These are phyloP conservation scores for Dianthus caryophyllus DNA, from an alignment of 148 eudicot species.

Conservation along the genomic window DNA sequence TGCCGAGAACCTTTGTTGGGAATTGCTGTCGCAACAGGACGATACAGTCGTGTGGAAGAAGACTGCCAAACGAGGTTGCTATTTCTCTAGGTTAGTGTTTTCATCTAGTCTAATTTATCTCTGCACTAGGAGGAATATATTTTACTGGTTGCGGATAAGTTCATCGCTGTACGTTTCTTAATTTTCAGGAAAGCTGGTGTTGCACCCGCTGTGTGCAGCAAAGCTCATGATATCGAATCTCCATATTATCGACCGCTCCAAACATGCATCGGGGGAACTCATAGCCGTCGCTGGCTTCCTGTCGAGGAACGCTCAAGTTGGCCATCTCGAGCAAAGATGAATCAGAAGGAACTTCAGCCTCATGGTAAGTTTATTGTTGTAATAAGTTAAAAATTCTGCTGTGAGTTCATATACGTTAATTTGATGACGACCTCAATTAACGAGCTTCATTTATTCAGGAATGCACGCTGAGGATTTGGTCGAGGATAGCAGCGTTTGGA, in stretches of 20 bases:
- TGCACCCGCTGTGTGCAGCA: constrained; percentile 56
- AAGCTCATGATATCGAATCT: constrained; percentile 73
- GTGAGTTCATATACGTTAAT: too few relatives aligned
- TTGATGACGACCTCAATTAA: too few relatives aligned
- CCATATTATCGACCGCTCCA: constrained; percentile 83
- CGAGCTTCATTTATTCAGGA: constrained; percentile 40
- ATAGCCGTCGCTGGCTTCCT: constrained; percentile 77
- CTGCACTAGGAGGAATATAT: not conserved
- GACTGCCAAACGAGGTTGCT: constrained; percentile 65
- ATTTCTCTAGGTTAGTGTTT: constrained; percentile 64
- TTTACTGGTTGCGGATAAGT: not conserved
- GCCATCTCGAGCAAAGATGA: constrained; percentile 76
- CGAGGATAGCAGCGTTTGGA: constrained; percentile 64
- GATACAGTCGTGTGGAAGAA: constrained; percentile 97
- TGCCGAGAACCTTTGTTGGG: constrained; percentile 78
- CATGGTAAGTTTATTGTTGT: constrained; percentile 44
- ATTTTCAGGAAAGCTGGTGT: constrained; percentile 69
- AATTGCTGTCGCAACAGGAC: constrained; percentile 85
- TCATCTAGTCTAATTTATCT: not conserved
- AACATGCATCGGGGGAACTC: constrained; percentile 85
- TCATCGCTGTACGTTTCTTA: not conserved
- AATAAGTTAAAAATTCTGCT: not conserved
- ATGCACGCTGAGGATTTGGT: constrained; percentile 52
- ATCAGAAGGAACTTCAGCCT: constrained; percentile 56
- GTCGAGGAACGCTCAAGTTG: constrained; percentile 69